Conservation (phyloP, 2,329 filamentous ascomycete species). For the Calycina marina region DNA sequence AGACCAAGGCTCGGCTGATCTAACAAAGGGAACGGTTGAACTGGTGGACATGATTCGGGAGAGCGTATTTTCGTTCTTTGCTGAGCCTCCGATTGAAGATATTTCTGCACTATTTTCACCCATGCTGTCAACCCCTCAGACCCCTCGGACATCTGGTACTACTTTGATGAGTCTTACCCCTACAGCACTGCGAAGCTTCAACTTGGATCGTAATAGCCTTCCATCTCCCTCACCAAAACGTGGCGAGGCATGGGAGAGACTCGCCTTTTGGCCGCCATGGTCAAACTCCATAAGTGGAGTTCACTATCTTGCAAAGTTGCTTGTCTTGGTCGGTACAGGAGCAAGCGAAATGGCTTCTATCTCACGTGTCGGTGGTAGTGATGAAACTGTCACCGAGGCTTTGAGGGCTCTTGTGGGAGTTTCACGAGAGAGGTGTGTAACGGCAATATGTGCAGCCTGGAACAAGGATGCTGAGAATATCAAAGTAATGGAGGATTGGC, state of each 20-base stretch:
- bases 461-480: conserved; percentile 85
- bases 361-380: conserved; percentile 43
- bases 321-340: conserved; percentile 71
- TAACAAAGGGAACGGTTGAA: conserved; percentile 67
- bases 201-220: conserved; percentile 62
- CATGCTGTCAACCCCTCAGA: conserved; percentile 51
- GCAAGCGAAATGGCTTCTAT: conserved; percentile 75
- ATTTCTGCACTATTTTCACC: conserved; percentile 79
- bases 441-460: conserved; percentile 81
- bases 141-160: conserved; percentile 39
- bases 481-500: conserved; percentile 90
- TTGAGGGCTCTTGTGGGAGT: conserved; percentile 62
- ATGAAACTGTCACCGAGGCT: conserved; percentile 49
- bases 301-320: conserved; percentile 71
- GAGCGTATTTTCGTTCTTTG: conserved; percentile 68
- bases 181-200: conserved; percentile 53
- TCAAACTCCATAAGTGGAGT: conserved; percentile 88
- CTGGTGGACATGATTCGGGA: conserved; percentile 74
- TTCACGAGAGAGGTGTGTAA: conserved; percentile 72
- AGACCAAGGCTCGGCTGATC: conserved; percentile 49
- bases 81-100: conserved; percentile 78
- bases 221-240: conserved; percentile 63
- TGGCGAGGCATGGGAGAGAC: conserved; percentile 81
- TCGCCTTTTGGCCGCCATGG: conserved; percentile 91
- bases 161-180: conserved; percentile 31